These are phyloP conservation scores for Kwoniella sp. DNA, from an alignment of 768 basidiomycete species.

Conservation along the genomic window DNA sequence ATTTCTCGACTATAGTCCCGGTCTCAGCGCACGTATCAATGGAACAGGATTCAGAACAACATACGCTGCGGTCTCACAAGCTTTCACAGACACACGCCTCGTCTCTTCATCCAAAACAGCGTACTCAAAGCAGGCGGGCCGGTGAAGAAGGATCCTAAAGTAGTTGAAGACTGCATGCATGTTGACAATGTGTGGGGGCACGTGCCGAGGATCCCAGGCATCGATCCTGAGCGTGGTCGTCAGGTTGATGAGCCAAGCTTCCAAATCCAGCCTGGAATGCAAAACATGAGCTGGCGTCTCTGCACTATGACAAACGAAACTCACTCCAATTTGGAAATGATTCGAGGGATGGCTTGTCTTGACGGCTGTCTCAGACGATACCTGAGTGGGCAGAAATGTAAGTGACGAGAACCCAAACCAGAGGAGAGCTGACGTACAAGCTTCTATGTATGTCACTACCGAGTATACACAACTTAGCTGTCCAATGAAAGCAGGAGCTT, in stretches of 20 bases:
- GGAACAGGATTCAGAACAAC: neutral
- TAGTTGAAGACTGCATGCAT: constrained; percentile 7
- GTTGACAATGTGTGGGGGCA: constrained; percentile 1
- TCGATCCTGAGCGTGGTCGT: neutral
- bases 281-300: neutral
- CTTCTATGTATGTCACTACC: constrained; percentile 1
- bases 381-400: neutral
- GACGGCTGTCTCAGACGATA: neutral
- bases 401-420: neutral
- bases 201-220: neutral
- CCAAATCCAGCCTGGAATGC: neutral
- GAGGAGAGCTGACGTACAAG: neutral
- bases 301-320: neutral
- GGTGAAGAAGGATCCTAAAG: constrained; percentile 1
- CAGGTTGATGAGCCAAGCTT: neutral
- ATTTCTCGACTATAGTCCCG: neutral
- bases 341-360: neutral
- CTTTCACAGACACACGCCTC: neutral
- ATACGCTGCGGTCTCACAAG: constrained; percentile 1
- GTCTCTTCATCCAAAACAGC: neutral
- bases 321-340: neutral
- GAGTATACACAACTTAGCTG: neutral
- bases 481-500: constrained; percentile 5
- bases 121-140: neutral
- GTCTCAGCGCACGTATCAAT: neutral